Evolutionary conservation across 78 protist species (phyloP).

Genomic region (Speleostelium caveatum): DNA sequence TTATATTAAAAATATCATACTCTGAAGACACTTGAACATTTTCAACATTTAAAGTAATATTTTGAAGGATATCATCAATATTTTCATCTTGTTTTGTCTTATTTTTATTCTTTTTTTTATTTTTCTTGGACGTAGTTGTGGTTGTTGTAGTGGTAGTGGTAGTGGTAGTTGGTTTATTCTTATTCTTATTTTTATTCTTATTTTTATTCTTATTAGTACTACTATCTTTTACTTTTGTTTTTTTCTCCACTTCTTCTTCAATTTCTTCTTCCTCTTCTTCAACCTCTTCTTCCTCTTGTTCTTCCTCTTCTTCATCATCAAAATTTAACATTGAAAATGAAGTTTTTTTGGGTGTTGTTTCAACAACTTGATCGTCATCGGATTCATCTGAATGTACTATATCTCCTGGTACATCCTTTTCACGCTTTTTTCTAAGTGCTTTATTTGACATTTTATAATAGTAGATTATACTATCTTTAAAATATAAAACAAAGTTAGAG

Average conservation of each 20-base stretch:
- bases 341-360: not conserved
- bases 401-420: not conserved
- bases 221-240: too few relatives aligned
- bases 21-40: not conserved
- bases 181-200: not conserved
- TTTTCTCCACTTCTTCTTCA: not conserved
- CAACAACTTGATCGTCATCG: not conserved
- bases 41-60: not conserved
- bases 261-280: slow-evolving; percentile 32
- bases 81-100: slow-evolving; percentile 2
- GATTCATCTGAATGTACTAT: not conserved
- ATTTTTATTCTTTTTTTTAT: slow-evolving; percentile 45
- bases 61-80: not conserved
- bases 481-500: too few relatives aligned
- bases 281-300: not conserved
- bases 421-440: slow-evolving; percentile 44
- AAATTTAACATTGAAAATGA: slow-evolving; percentile 51
- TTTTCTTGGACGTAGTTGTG: slow-evolving; percentile 1
- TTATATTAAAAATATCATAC: not conserved
- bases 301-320: slow-evolving; percentile 16
- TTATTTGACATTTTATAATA: slow-evolving; percentile 68
- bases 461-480: too few relatives aligned
- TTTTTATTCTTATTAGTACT: not conserved
- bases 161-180: not conserved
- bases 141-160: slow-evolving; percentile 1